Conservation (phyloP, 2,329 filamentous ascomycete species). For the Arthrocladium fulminans region DNA sequence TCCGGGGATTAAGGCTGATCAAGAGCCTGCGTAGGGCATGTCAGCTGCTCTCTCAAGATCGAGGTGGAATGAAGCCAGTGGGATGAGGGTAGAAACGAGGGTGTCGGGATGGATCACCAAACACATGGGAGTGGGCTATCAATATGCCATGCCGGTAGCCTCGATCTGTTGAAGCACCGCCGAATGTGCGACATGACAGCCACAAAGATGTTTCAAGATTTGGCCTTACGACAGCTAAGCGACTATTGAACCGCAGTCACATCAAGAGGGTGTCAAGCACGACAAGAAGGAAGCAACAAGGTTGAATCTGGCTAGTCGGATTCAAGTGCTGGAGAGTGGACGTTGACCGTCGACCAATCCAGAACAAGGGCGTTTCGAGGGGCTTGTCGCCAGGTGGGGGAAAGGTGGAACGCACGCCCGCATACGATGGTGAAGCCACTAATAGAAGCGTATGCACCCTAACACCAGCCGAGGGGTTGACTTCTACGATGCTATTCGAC, state of each 20-base stretch:
- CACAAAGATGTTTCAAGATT: no score
- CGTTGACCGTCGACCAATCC: conserved; percentile 1
- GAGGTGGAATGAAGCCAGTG: neutral
- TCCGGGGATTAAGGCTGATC: neutral
- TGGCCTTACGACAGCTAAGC: neutral
- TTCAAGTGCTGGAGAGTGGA: neutral
- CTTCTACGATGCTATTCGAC: conserved; percentile 6
- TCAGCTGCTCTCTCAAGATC: conserved; percentile 2
- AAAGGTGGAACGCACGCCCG: neutral
- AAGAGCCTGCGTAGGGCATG: neutral
- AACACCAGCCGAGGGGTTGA: conserved; percentile 1
- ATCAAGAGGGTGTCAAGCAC: conserved; percentile 3
- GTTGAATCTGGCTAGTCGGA: neutral
- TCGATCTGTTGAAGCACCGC: conserved; percentile 2
- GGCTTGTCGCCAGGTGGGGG: neutral
- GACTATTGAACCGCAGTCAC: neutral
- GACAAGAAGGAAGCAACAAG: neutral
- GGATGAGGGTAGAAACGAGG: neutral
- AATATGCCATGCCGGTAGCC: conserved; percentile 6
- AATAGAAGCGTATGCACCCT: conserved; percentile 5
- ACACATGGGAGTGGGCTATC: neutral
- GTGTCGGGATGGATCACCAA: neutral
- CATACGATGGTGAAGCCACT: conserved; percentile 5
- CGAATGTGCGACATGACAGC: neutral
- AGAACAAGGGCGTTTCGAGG: neutral